Evolutionary conservation across 768 basidiomycete genomes (phyloP), one percentile per base, ranked within the genome.

Genomic region (Nidula microcarpa): DNA sequence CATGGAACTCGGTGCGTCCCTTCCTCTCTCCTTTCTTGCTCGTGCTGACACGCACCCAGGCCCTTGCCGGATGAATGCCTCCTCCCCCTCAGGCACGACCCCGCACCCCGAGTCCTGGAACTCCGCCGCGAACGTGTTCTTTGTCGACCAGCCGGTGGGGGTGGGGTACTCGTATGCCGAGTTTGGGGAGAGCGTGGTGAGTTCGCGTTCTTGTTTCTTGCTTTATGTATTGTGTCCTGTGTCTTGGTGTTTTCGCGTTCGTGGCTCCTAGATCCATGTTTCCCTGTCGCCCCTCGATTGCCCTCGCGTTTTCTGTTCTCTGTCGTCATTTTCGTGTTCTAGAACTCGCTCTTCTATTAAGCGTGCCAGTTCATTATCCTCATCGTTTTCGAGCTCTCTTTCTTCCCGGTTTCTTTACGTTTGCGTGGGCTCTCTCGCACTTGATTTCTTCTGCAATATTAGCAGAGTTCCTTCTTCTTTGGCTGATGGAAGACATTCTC

Each of bases 81-180:
- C 69, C 43, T 41, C 39, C 11, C 39, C 16, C 16, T 18, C 44
- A 75, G 76, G 74, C 30, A 74, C 84, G 1, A 74, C 68, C 1
- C 80, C 74, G 62, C 78, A 86, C 55, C 78, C 80, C 0, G 76
- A 86, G 46, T 77, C 82, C 0, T 89, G 86, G 87, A 89, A 85
- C 57, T 74, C 74, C 16, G 80, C 86, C 48, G 84, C 86, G 3
- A 85, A 84, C 50, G 68, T 85, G 7, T 78, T 85, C 56, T 85
- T 80, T 63, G 71, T 85, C 50, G 84, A 85, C 60, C 85, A 85
- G 57, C 84, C 84, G 2, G 63, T 82, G 33, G 82, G 82, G 5
- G 77, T 79, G 8, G 84, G 84, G 10, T 85, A 82, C 62, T 84
- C 81, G 0, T 81, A 85, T 59, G 83, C 85, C 0, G 81, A 87